phyloP scores from a whole-genome alignment of 225 moss, liverwort and hornwort genomes.

The Physcomitrellopsis africana region DNA sequence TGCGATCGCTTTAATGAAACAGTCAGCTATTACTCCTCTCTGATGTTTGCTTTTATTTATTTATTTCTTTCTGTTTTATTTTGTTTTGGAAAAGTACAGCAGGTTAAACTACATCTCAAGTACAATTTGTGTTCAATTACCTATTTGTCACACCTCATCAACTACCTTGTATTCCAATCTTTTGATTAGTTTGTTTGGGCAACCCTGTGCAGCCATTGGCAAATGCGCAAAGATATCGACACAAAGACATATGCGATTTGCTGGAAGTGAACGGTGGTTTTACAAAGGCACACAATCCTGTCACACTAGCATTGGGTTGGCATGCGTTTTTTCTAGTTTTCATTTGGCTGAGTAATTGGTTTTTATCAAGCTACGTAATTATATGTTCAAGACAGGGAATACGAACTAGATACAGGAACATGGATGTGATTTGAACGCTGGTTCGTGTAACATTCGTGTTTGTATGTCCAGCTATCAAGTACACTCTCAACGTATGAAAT shows the following conservation, averaged over 20 bases:
- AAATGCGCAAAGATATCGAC: constrained; percentile 72
- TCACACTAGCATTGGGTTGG: constrained; percentile 5
- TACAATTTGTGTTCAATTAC: not conserved
- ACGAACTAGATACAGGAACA: not conserved
- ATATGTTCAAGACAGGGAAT: not conserved
- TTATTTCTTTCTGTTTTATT: not conserved
- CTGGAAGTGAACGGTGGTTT: constrained; percentile 59
- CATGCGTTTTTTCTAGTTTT: not conserved
- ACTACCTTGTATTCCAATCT: not conserved
- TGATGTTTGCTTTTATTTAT: not conserved
- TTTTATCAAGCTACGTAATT: not conserved
- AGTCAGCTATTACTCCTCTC: constrained; percentile 27
- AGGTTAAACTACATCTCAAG: not conserved
- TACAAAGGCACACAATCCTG: constrained; percentile 36
- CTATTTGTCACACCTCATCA: not conserved
- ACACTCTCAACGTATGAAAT: constrained; percentile 41
- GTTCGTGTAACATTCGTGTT: constrained; percentile 4
- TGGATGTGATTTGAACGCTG: not conserved
- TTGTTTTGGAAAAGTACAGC: not conserved
- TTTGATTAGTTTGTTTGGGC: not conserved
- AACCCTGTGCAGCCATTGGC: constrained; percentile 57
- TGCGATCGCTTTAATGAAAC: constrained; percentile 79
- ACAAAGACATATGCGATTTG: constrained; percentile 61
- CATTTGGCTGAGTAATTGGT: not conserved
- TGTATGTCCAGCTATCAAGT: constrained; percentile 28